Base-by-base conservation (phyloP, 768 basidiomycete species). In the Omphalotus guepiniiformis region DNA sequence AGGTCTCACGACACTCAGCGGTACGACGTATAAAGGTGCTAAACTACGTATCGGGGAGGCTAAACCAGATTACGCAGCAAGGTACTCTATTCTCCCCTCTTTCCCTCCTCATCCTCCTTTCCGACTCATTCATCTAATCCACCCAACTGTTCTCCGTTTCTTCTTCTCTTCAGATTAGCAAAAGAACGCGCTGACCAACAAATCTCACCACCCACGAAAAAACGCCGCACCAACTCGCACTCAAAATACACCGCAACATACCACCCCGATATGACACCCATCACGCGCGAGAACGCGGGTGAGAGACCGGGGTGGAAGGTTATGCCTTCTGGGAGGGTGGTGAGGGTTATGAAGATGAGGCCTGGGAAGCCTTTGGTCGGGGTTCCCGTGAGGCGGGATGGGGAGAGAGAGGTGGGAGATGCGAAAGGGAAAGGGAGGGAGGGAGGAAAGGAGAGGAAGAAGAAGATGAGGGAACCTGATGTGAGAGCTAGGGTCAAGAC, bases 21-120 rank as follows among this genome's bases (percentile, higher is more conserved):
- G 91, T 27, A 80, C 85, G 5, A 87, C 79, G 1, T 93, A 88
- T 87, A 92, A 90, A 66, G 91, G 91, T n/a, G 69, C 88, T 18
- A 91, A 86, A 54, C 66, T 93, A 26, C 77, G 88, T 15, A 77
- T 93, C 28, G 88, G 88, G 7, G 88, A 91, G 54, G 89, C 90
- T n/a, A 85, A 80, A 52, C 83, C 83, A 1, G 82, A 90, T 60
- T 91, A 73, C 56, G 63, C 62, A 2, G 80, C 83, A 58, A 73
- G 80, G 89, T 85, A 41, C 29, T n/a, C n/a, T n/a, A n/a, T n/a
- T n/a, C n/a, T n/a, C n/a, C n/a, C n/a, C n/a, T n/a, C n/a, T n/a
- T n/a, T n/a, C n/a, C n/a, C n/a, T n/a, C n/a, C n/a, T n/a, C n/a
- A n/a, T n/a, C n/a, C n/a, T n/a, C n/a, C n/a, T n/a, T n/a, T n/a